Percentiles rank a stretch among this genome's conserved stretches.
phyloP scores from a whole-genome alignment of 2,329 filamentous ascomycete species.

The Malbranchea zuffiana region DNA sequence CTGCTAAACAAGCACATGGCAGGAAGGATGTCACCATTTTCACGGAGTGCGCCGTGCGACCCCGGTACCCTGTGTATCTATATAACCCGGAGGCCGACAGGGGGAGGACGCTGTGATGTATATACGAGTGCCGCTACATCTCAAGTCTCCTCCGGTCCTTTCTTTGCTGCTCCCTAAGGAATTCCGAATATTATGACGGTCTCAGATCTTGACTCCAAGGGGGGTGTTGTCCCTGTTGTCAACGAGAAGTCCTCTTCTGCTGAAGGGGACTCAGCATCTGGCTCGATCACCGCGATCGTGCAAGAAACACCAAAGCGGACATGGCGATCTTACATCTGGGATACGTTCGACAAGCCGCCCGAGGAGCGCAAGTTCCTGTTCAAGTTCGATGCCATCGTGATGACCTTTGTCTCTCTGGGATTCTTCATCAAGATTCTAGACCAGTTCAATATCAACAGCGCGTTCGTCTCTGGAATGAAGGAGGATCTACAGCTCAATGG shows the following conservation, averaged over 20 bases:
- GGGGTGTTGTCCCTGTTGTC: background rate
- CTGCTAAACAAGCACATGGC: too few relatives aligned
- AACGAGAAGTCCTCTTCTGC: background rate
- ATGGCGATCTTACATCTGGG: constrained; percentile 44
- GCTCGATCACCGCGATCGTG: background rate
- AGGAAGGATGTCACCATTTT: too few relatives aligned
- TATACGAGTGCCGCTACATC: too few relatives aligned
- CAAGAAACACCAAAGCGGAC: constrained; percentile 24
- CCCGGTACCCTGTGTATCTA: too few relatives aligned
- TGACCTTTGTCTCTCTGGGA: constrained; percentile 38
- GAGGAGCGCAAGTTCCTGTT: constrained; percentile 41
- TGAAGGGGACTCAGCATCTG: background rate
- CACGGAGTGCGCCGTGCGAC: too few relatives aligned
- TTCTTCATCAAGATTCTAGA: constrained; percentile 44
- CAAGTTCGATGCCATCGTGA: constrained; percentile 40
- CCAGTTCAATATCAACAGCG: constrained; percentile 32
- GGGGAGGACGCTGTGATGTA: too few relatives aligned
- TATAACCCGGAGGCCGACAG: too few relatives aligned
- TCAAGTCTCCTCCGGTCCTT: too few relatives aligned
- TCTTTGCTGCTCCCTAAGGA: too few relatives aligned
- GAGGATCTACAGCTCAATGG: constrained; percentile 17
- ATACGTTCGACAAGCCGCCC: constrained; percentile 42
- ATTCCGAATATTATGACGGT: background rate
- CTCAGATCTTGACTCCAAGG: background rate
- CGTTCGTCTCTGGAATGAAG: constrained; percentile 16